These are phyloP conservation scores for Verticillium klebahnii DNA, from an alignment of 2,329 filamentous ascomycete species.

Conservation along the genomic window DNA sequence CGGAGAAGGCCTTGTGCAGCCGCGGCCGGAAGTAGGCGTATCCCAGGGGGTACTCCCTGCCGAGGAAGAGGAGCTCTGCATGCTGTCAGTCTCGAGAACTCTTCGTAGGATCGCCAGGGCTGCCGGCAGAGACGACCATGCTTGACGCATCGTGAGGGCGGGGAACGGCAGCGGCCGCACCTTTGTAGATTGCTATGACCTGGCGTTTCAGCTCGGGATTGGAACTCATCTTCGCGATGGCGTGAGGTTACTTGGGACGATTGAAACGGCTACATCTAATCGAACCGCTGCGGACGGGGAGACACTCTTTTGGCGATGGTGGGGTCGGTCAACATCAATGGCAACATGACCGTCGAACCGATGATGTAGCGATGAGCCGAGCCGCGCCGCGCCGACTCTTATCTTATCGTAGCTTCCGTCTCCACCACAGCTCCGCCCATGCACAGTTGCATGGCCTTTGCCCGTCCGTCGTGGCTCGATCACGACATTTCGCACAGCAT, in stretches of 20 bases:
- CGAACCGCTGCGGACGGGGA: background rate
- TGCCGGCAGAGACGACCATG: background rate
- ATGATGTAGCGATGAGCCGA: background rate
- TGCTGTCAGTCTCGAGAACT: background rate
- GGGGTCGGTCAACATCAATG: background rate
- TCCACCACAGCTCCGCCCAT: background rate
- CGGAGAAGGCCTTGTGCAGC: conserved; percentile 79
- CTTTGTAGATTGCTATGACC: conserved; percentile 87
- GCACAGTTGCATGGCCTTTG: background rate
- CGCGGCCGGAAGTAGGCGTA: conserved; percentile 75
- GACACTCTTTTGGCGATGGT: background rate
- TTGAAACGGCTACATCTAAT: background rate
- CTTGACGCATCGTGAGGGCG: background rate
- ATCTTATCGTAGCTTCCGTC: background rate
- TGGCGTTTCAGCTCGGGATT: conserved; percentile 59
- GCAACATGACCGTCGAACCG: background rate
- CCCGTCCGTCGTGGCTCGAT: background rate
- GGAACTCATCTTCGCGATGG: background rate
- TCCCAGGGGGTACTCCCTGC: conserved; percentile 81
- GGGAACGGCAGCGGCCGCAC: conserved; percentile 32
- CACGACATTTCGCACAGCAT: background rate
- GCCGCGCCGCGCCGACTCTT: background rate
- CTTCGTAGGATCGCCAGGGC: background rate
- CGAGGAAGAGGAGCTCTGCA: conserved; percentile 76
- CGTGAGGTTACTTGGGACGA: background rate